Evolutionary conservation across 2,329 filamentous ascomycete species (phyloP), one percentile per base, ranked within the genome.

Genomic region (Hymenoscyphus fructigenus): DNA sequence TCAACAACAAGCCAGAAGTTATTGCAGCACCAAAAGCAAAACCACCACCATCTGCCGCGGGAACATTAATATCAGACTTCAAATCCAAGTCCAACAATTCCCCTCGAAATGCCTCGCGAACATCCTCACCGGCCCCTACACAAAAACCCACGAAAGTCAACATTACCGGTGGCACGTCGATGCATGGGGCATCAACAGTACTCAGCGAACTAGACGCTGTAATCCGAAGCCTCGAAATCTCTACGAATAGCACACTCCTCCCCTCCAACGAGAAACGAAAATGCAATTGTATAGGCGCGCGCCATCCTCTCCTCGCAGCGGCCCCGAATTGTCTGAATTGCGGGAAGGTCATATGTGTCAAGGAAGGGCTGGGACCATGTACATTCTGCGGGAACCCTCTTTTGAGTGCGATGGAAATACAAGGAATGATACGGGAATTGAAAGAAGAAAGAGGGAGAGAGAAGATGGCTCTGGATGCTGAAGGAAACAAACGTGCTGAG

Each of bases 341-440:
- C 73, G 95, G 95, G 65, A 98, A 98, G 76, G 92, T 99, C 14
- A 89, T 98, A 62, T 99, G 95, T 76, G 87, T 96, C 28, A 93
- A 95, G 73, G 93, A 99, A 78, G 95, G 95, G 0, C 83, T 98
- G 0, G 94, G 94, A 0, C 94, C 94, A 0, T 99, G 95, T 77
- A 97, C 94, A 0, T 97, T 91, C 74, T 99, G 95, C 79, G 88
- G 88, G 0, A 83, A 85, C 0, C 87, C 92, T 0, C 81, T 99
- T 0, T 80, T 99, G 7, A 88, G 84, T 34, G 76, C 85, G 0
- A 79, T 84, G 3, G 93, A 98, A 62, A 86, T 97, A 10, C 90
- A 96, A 72, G 87, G 85, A 38, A 97, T 99, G 86, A 90, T 98
- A 59, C 84, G 85, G 29, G 89, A 94, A 72, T 83, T 99, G 14